Conservation (phyloP, 2,329 filamentous ascomycete species). For the Nemania sp. region DNA sequence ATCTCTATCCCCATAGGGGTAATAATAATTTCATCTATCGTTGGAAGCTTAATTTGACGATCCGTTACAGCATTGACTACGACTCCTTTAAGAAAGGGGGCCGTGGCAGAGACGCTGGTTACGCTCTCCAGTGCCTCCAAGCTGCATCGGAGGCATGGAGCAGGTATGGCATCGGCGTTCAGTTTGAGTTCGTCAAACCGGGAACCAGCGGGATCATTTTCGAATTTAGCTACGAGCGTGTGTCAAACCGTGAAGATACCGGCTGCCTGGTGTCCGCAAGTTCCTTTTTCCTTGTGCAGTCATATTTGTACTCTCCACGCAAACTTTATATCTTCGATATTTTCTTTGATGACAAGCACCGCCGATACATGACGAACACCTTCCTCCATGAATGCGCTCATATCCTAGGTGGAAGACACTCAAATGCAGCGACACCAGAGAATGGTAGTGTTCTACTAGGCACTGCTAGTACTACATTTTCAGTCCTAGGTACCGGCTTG, state of each 20-base stretch:
- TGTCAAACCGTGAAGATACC: neutral
- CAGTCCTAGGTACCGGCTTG: neutral
- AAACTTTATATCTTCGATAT: neutral
- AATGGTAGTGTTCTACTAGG: neutral
- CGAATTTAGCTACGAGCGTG: neutral
- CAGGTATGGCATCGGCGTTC: neutral
- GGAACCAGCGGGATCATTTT: neutral
- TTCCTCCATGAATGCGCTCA: constrained; percentile 7
- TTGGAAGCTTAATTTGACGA: neutral
- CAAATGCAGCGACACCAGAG: neutral
- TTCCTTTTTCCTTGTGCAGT: neutral
- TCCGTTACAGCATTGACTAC: constrained; percentile 4
- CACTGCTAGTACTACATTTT: neutral
- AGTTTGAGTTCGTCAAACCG: neutral
- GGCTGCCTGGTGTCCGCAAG: neutral
- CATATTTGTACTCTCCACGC: neutral
- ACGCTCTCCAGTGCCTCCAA: neutral
- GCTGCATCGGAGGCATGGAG: neutral
- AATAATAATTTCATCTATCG: neutral
- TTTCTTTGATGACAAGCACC: neutral
- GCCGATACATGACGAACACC: neutral
- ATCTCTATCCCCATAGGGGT: too few species aligned
- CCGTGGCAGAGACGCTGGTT: neutral
- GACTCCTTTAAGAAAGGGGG: neutral
- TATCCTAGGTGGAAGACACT: constrained; percentile 9